Evolutionary conservation across 1,139 yeast species (phyloP).

Genomic region (Pichia sp.): DNA sequence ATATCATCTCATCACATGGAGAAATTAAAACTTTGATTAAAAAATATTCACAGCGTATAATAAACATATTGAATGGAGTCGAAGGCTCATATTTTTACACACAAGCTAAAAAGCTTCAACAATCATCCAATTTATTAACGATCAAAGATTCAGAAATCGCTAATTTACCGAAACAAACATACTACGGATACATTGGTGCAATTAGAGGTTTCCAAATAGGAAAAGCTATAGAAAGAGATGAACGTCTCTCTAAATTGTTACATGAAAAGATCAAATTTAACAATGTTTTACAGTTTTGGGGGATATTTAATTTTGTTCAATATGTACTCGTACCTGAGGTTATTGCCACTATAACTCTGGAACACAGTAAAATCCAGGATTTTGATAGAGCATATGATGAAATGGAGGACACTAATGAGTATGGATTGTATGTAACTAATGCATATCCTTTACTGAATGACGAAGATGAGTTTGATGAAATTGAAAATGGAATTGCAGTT

Average conservation of each 20-base stretch:
- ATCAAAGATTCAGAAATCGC: constrained; percentile 44
- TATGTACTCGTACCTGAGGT: constrained; percentile 62
- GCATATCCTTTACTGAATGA: not conserved
- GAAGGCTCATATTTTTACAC: constrained; percentile 42
- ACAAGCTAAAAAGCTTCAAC: constrained; percentile 37
- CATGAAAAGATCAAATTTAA: constrained; percentile 29
- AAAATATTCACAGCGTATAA: constrained; percentile 32
- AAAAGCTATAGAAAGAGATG: constrained; percentile 34
- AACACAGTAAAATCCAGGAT: constrained; percentile 34
- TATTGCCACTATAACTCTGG: constrained; percentile 43
- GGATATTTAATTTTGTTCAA: constrained; percentile 44
- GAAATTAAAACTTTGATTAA: constrained; percentile 28
- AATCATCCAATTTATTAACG: constrained; percentile 35
- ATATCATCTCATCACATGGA: constrained; percentile 9
- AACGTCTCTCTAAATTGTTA: constrained; percentile 30
- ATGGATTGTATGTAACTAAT: constrained; percentile 33
- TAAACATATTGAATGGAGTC: constrained; percentile 39
- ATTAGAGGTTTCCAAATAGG: constrained; percentile 39
- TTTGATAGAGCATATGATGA: constrained; percentile 40
- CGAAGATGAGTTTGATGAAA: not conserved
- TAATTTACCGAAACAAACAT: constrained; percentile 39
- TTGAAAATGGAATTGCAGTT: not conserved
- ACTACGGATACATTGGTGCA: constrained; percentile 57
- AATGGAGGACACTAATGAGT: constrained; percentile 45
- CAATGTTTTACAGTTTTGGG: constrained; percentile 54